Conservation (phyloP, 2,329 filamentous ascomycete species). For the Fusarium cyanostomum region DNA sequence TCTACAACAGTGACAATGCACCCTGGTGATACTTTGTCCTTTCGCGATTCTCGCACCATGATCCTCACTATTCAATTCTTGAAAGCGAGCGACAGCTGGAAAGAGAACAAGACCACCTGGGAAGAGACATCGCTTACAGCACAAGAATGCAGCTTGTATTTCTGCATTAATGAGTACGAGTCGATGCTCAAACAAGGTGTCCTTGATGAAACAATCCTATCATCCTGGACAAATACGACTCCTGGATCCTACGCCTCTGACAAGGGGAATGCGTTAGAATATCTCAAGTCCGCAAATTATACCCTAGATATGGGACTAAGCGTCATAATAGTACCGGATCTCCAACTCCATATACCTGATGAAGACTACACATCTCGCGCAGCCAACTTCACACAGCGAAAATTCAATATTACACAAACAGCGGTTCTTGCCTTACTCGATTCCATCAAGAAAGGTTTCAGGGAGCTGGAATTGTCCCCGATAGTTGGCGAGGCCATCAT, state of each 20-base stretch:
- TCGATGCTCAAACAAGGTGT: background rate
- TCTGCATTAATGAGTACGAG: conserved; percentile 20
- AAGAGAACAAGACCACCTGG: conserved; percentile 6
- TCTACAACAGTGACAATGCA: conserved; percentile 5
- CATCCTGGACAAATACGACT: background rate
- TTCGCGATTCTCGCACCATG: conserved; percentile 6
- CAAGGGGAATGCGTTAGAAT: background rate
- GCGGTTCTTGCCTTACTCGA: background rate
- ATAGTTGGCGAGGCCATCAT: background rate
- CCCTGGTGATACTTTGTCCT: conserved; percentile 1
- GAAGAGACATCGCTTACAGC: background rate
- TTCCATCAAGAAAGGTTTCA: conserved; percentile 2
- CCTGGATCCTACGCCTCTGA: background rate
- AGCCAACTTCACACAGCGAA: background rate
- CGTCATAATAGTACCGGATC: background rate
- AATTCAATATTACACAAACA: conserved; percentile 15
- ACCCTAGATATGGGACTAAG: background rate
- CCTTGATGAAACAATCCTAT: background rate
- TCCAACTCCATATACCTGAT: conserved; percentile 15
- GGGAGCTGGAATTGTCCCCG: background rate
- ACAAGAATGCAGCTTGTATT: conserved; percentile 14
- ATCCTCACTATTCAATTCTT: conserved; percentile 17
- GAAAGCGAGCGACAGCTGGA: background rate
- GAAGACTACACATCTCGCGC: background rate
- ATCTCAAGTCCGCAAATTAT: conserved; percentile 2